These are phyloP conservation scores for Flueggea neowawraea DNA, from an alignment of 441 rosid genomes.

Conservation along the genomic window DNA sequence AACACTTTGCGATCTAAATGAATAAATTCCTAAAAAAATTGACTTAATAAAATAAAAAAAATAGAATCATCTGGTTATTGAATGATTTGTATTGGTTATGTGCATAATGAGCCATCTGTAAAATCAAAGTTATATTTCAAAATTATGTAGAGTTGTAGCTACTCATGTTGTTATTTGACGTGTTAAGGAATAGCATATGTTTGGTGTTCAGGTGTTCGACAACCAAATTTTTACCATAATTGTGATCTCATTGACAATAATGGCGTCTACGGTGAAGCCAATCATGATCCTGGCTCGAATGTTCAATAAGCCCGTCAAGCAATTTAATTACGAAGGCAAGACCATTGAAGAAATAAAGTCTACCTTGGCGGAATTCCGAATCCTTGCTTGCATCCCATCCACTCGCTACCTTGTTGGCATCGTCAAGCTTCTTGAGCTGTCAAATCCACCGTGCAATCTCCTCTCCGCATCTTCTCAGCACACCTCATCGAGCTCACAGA, in stretches of 20 bases:
- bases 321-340: constrained; percentile 16
- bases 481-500: not conserved
- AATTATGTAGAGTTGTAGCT: too few species aligned
- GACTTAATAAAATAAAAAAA: too few species aligned
- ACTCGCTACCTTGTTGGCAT: constrained; percentile 26
- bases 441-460: constrained; percentile 39
- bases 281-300: constrained; percentile 24
- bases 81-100: too few species aligned
- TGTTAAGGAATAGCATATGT: not conserved
- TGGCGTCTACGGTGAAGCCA: constrained; percentile 44
- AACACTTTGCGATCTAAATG: too few species aligned
- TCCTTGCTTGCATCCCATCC: constrained; percentile 32
- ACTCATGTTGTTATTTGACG: too few species aligned
- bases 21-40: too few species aligned
- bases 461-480: constrained; percentile 19
- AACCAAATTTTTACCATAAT: constrained; percentile 24
- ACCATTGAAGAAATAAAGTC: constrained; percentile 19
- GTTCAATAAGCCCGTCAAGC: constrained; percentile 15
- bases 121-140: too few species aligned
- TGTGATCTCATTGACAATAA: constrained; percentile 24
- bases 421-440: constrained; percentile 31
- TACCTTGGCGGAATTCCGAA: constrained; percentile 24
- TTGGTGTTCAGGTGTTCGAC: constrained; percentile 30
- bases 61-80: too few species aligned
- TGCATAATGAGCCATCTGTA: too few species aligned